Conservation (phyloP, 331 rosid genomes). For the Malus hybrid region DNA sequence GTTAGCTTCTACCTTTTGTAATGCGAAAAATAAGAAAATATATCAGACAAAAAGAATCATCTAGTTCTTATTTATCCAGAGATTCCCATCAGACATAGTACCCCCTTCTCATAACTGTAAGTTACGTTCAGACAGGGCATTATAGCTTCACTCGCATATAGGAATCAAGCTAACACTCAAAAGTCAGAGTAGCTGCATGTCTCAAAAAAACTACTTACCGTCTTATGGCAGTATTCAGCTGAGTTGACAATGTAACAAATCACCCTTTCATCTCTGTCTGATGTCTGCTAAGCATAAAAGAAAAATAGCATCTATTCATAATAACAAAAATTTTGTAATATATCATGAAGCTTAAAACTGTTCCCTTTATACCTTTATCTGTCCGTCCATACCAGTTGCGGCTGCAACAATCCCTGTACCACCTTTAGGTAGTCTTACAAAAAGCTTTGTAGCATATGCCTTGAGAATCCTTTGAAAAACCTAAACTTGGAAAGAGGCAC, state of each 20-base stretch:
- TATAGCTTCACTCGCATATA: neutral
- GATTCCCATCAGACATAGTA: neutral
- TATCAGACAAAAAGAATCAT: neutral
- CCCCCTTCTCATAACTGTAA: neutral
- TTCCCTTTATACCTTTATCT: constrained; percentile 69
- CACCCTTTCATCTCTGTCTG: constrained; percentile 96
- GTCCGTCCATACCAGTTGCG: constrained; percentile 99
- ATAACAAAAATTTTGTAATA: constrained; percentile 5
- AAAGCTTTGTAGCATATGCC: constrained; percentile 88
- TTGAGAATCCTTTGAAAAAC: constrained; percentile 94
- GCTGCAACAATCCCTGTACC: constrained; percentile 98
- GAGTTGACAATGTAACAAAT: constrained; percentile 96
- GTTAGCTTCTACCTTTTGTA: neutral
- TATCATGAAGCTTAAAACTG: constrained; percentile 1
- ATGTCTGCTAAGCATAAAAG: constrained; percentile 56
- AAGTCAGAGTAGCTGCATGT: neutral
- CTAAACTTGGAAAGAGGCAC: constrained; percentile 34
- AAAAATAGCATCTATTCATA: constrained; percentile 7
- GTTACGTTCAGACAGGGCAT: neutral
- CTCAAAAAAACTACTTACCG: constrained; percentile 53
- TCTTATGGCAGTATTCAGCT: constrained; percentile 92
- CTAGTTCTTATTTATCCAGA: neutral
- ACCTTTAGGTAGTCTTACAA: constrained; percentile 91
- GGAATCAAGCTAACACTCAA: neutral
- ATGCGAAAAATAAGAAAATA: neutral